Base-by-base conservation (phyloP, 2,329 filamentous ascomycete species). In the Westerdykella aurantiaca region DNA sequence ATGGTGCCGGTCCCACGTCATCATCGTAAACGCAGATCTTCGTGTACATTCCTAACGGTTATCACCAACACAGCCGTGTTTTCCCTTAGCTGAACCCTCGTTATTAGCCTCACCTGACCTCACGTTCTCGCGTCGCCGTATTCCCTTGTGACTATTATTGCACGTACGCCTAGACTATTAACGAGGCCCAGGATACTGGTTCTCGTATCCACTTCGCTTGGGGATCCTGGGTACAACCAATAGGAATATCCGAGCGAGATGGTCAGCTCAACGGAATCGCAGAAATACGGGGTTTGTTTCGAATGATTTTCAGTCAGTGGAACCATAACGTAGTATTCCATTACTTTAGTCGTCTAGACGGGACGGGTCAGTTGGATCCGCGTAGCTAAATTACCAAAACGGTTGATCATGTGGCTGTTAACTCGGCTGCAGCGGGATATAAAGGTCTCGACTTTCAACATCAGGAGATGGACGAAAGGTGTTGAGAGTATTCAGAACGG, bases 141-240 rank as follows among this genome's bases (percentile, higher is more conserved):
- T 29, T 12, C 25, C 18, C 7, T 12, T 9, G 25, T 12, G 11
- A 9, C 25, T 29, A 29, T 9, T 29, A 29, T 9, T 7, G 9
- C 2, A 12, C 25, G 25, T 29, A 29, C 7, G 25, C 25, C 25
- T 29, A 29, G 25, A 29, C 3, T 29, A 29, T 29, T 4, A 12
- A 12, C 25, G 9, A 45, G 34, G 38, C 33, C 25, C 33, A 17
- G 14, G 18, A 29, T 22, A 43, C 53, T 45, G 45, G 48, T 45
- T 18, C 41, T 43, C 42, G 33, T 44, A 45, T 46, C 38, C 39
- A 25, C 39, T 9, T 41, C 41, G 40, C 44, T 29, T 29, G 11
- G 7, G 46, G 37, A 42, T 51, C 39, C 38, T 44, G 44, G 40
- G 41, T 46, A 49, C 46, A 31, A 21, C 50, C 53, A 55, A 56